Base-by-base conservation (phyloP, 805 yeast species). In the Starmerella sp. region DNA sequence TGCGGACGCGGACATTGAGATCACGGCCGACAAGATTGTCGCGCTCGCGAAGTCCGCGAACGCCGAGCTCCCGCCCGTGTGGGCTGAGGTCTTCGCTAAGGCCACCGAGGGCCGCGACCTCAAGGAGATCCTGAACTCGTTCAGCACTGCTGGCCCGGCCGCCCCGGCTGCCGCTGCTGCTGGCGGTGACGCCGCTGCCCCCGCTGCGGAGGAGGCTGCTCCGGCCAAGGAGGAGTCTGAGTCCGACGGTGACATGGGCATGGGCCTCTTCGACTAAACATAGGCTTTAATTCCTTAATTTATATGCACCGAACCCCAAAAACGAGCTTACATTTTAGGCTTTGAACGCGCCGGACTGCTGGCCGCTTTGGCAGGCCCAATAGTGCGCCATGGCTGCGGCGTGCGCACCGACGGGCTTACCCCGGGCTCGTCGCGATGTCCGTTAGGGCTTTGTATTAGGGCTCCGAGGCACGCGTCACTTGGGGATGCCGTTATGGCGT, bases 211-310 rank as follows among this genome's bases (percentile, higher is more conserved):
- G 56, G 90, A 76, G 59, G 95, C 77, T 67, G 57, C 57, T 43
- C 86, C 76, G 63, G 51, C 58, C 48, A 87, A 78, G 65, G 93
- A 79, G 64, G 86, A 76, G 69, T 78, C 72, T 60, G 77, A 74
- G 66, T 80, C 77, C 62, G 86, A 79, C 57, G 71, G 62, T 49
- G 75, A 88, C 82, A 88, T 90, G 97, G 97, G 97, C 67, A 85
- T 90, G 89, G 97, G 96, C 80, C 81, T 91, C 75, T 91, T 91
- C 82, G 98, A 89, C 82, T 91, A 91, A 81, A 69, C 67, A 43
- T 45, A 35, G 53, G 36, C 29, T 15, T 52, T 46, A 39, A 42
- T 34, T 41, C 50, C 34, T 52, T 55, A 55, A 54, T 57, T 51
- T 56, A 54, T 56, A 50, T 32, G 43, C 45, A 36, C 51, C 17